Base-by-base conservation (phyloP, 2,329 filamentous ascomycete genomes). In the Tolypocladium tundrense region DNA sequence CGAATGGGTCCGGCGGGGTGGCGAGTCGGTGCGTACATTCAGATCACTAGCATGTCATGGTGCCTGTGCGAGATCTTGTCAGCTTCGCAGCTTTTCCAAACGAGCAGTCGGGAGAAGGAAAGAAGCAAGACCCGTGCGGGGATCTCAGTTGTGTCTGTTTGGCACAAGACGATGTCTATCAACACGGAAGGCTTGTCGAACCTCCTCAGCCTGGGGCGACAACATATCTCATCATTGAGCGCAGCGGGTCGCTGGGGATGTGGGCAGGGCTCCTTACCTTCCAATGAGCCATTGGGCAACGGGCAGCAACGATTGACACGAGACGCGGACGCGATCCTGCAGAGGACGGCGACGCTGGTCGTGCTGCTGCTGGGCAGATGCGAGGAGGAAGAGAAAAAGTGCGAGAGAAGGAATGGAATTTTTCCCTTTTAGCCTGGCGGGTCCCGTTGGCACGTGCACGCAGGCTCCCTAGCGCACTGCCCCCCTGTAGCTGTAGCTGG, bases 131-230 rank as follows among this genome's bases (percentile, higher is more conserved):
- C 2, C 21, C 21, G 39, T 52, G 39, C 37, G 41, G 52, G 51
- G 55, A 71, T 80, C 77, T 69, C 64, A 69, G 31, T 33, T 33
- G 8, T 67, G 77, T 81, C 79, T 78, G 73, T 80, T 82, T 82
- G 79, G 79, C 76, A 73, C 73, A 77, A 76, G 79, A 81, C 79
- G 64, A 65, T 75, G 79, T 79, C 75, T 72, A 68, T 77, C 75
- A 77, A 72, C 75, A 77, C 65, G 63, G 62, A 70, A 77, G 72
- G 74, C 72, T 75, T 75, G 73, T 76, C 73, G 71, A 54, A 74
- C 74, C 75, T 76, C 70, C 68, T 77, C 70, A 76, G 75, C 69
- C 75, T 77, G 75, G 75, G 75, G 75, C 75, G 75, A 77, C 75
- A 77, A 75, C 75, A 67, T 70, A 70, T 70, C 65, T 77, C 75